phyloP scores from a whole-genome alignment of 805 yeast genomes.

The Candida maesae region DNA sequence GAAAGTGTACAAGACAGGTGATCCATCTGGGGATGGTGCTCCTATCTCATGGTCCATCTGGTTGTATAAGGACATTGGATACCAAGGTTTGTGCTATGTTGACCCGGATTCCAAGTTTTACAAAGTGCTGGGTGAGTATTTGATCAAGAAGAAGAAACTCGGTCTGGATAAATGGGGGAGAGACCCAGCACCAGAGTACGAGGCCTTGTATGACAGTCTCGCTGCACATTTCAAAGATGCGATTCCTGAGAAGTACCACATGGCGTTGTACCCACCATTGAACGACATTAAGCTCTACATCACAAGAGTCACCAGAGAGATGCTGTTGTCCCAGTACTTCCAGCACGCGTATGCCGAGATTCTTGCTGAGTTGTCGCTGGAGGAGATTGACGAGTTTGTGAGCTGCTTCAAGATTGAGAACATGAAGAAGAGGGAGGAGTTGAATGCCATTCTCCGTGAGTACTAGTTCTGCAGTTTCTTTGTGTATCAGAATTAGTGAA shows the following conservation, averaged over 20 bases:
- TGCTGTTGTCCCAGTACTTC: slow-evolving; percentile 40
- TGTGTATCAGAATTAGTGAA: too few relatives aligned
- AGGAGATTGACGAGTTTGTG: slow-evolving; percentile 48
- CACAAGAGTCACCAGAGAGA: slow-evolving; percentile 40
- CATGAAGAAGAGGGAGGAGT: slow-evolving; percentile 37
- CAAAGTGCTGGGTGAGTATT: slow-evolving; percentile 39
- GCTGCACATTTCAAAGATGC: slow-evolving; percentile 35
- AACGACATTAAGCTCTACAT: slow-evolving; percentile 38
- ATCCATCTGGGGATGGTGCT: slow-evolving; percentile 43
- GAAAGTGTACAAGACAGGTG: slow-evolving; percentile 40
- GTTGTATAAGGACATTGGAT: slow-evolving; percentile 52
- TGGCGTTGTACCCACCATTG: slow-evolving; percentile 37
- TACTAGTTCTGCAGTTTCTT: slow-evolving; percentile 7
- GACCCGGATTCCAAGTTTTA: slow-evolving; percentile 42
- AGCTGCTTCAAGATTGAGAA: slow-evolving; percentile 48
- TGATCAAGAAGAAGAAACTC: slow-evolving; percentile 39
- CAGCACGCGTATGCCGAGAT: slow-evolving; percentile 44
- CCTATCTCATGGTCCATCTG: slow-evolving; percentile 51
- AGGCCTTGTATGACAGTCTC: slow-evolving; percentile 34
- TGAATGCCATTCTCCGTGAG: slow-evolving; percentile 29
- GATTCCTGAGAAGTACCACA: slow-evolving; percentile 39
- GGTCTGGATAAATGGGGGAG: slow-evolving; percentile 52
- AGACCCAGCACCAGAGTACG: slow-evolving; percentile 39
- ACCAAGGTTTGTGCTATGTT: slow-evolving; percentile 47
- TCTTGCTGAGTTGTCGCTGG: slow-evolving; percentile 37